A percentile compares a stretch with the other conserved stretches of the same genome.
phyloP scores from a whole-genome alignment of 306 rosid genomes.

The Luffa acutangula region DNA sequence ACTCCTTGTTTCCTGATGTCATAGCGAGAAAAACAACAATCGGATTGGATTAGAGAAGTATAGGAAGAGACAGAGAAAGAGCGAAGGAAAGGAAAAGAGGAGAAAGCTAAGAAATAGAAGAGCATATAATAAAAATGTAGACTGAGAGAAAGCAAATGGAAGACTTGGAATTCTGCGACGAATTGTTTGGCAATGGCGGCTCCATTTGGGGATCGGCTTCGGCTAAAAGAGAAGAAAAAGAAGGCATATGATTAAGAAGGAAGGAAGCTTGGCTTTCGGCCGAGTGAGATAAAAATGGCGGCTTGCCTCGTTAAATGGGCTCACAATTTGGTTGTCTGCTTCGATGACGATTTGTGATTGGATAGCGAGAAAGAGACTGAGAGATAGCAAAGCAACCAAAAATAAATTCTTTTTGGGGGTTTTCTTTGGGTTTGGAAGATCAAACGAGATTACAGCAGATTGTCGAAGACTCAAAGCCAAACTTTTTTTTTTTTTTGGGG shows the following conservation, averaged over 20 bases:
- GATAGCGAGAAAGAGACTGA: neutral
- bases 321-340: neutral
- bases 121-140: neutral
- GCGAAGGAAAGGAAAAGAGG: neutral
- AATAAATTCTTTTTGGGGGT: too few relatives aligned
- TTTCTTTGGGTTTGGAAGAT: neutral
- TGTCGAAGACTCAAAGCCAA: neutral
- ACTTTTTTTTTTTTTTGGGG: neutral
- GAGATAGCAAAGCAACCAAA: neutral
- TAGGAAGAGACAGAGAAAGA: neutral
- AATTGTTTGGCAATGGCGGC: conserved; percentile 26
- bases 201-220: conserved; percentile 38
- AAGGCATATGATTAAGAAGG: neutral
- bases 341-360: neutral
- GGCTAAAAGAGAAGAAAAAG: neutral
- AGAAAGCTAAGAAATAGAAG: neutral
- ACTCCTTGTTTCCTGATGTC: conserved; percentile 22
- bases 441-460: neutral
- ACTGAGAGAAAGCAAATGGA: neutral
- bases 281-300: neutral
- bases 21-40: conserved; percentile 9
- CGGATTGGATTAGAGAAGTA: neutral
- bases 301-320: conserved; percentile 1
- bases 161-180: conserved; percentile 26
- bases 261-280: neutral